Base-by-base conservation (phyloP, 2,329 filamentous ascomycete genomes). In the Rhinocladiella mackenziei region DNA sequence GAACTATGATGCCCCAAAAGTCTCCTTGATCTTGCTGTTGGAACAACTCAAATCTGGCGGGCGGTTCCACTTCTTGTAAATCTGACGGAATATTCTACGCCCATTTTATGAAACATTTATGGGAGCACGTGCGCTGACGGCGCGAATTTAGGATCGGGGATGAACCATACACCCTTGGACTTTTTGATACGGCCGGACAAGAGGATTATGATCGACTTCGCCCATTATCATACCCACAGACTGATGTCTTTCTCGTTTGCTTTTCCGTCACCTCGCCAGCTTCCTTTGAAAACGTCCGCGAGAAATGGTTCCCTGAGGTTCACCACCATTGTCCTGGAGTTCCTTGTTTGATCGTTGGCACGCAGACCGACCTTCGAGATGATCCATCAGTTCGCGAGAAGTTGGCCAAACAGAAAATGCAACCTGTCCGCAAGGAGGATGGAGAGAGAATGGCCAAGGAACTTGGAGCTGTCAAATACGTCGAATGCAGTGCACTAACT, bases 251-350 rank as follows among this genome's bases (percentile, higher is more conserved):
- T 74, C 84, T 98, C 48, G 89, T 98, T 60, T 98, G 92, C 76
- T 98, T 97, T 71, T 95, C 89, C 64, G 89, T 98, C 63, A 96
- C 89, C 45, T 96, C 91, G 33, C 92, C 91, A 29, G 89, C 92
- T 29, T 96, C 89, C 5, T 98, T 98, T 68, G 92, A 98, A 68
- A 98, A 98, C 84, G 92, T 97, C 39, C 83, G 89, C 61, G 91
- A 96, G 76, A 96, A 96, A 70, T 96, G 89, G 91, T 95, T 96
- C 61, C 92, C 92, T 33, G 92, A 98, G 71, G 92, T 98, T 31
- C 89, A 94, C 67, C 92, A 98, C 70, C 92, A 98, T 71, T 98
- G 92, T 66, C 92, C 92, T 13, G 92, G 92, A 54, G 92, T 98
- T 26, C 92, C 92, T 40, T 97, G 92, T 76, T 76, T 98, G 55